Percentiles rank a stretch among this genome's conserved stretches.
Evolutionary conservation across 768 basidiomycete genomes (phyloP).

Genomic region (Auriculariales sp.): DNA sequence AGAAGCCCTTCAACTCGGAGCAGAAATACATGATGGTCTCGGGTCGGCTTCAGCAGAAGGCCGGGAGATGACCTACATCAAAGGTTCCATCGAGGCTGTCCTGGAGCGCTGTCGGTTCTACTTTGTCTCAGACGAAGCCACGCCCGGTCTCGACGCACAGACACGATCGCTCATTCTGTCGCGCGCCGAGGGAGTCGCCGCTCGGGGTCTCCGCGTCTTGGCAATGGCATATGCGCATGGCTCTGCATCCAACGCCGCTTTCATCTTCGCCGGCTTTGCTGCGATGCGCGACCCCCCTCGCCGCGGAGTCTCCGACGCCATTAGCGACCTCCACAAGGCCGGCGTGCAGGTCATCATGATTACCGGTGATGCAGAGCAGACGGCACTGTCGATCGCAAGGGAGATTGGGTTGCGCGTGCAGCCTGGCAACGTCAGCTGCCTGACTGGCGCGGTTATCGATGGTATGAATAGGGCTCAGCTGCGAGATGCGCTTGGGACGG

Average conservation of each 20-base stretch:
- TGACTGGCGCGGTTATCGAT: conserved; percentile 80
- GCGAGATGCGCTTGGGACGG: conserved; percentile 61
- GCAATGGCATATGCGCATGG: conserved; percentile 86
- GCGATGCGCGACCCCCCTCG: conserved; percentile 94
- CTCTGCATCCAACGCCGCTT: conserved; percentile 18
- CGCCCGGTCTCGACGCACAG: conserved; percentile 57
- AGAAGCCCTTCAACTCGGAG: conserved; percentile 87
- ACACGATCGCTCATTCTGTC: conserved; percentile 52
- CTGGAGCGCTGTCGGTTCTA: conserved; percentile 79
- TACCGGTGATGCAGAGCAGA: conserved; percentile 87
- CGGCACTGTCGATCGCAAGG: conserved; percentile 77
- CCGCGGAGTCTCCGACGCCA: conserved; percentile 84
- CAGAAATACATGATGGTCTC: conserved; percentile 87
- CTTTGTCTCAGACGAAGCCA: conserved; percentile 81
- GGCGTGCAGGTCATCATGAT: conserved; percentile 98
- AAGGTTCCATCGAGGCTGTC: conserved; percentile 82
- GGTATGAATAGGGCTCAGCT: conserved; percentile 68
- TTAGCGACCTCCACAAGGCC: conserved; percentile 62
- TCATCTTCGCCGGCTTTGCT: conserved; percentile 86
- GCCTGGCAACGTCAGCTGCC: conserved; percentile 21
- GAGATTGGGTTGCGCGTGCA: conserved; percentile 71
- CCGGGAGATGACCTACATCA: conserved; percentile 77
- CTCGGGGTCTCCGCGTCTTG: conserved; percentile 70
- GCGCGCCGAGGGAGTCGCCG: conserved; percentile 58
- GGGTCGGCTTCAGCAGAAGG: conserved; percentile 29